A percentile compares a stretch with the other conserved stretches of the same genome.
phyloP scores from a whole-genome alignment of 139 green algal species.

The Closterium sp. region DNA sequence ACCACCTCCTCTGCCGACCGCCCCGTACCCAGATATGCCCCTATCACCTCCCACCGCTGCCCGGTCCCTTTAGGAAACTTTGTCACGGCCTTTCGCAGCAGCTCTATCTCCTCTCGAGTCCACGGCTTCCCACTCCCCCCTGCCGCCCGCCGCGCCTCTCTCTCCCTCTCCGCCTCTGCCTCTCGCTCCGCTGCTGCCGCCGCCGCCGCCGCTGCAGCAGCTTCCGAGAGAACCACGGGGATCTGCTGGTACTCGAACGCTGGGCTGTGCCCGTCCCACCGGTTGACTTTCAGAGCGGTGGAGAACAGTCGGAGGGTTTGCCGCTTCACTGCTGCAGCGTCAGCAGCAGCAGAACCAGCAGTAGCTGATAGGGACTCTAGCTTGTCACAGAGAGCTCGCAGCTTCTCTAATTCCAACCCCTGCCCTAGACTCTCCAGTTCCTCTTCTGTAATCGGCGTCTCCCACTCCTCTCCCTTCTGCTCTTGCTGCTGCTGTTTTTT shows the following conservation, averaged over 20 bases:
- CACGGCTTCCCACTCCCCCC: conserved; percentile 63
- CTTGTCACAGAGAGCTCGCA: background rate
- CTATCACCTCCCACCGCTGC: conserved; percentile 51
- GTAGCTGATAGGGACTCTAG: background rate
- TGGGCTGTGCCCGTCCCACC: background rate
- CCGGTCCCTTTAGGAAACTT: conserved; percentile 78
- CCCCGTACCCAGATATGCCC: conserved; percentile 3
- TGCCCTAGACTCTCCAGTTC: background rate
- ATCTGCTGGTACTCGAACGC: background rate
- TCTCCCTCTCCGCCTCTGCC: conserved; percentile 1
- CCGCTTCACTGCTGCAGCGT: background rate
- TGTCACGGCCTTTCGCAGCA: conserved; percentile 87
- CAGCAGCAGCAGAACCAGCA: conserved; percentile 29
- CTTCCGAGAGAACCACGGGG: background rate
- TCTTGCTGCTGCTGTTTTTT: background rate
- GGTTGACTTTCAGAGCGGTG: background rate
- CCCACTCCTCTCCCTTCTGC: background rate
- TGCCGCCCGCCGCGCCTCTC: conserved; percentile 10
- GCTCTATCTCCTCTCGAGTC: conserved; percentile 82
- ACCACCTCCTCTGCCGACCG: conserved; percentile 44
- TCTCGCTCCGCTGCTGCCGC: conserved; percentile 18
- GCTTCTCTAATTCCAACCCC: background rate
- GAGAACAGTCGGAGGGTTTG: background rate
- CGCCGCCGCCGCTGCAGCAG: background rate
- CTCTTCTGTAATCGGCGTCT: background rate